phyloP scores from a whole-genome alignment of 495 filamentous ascomycete genomes.

The Trichoderma erinaceum region DNA sequence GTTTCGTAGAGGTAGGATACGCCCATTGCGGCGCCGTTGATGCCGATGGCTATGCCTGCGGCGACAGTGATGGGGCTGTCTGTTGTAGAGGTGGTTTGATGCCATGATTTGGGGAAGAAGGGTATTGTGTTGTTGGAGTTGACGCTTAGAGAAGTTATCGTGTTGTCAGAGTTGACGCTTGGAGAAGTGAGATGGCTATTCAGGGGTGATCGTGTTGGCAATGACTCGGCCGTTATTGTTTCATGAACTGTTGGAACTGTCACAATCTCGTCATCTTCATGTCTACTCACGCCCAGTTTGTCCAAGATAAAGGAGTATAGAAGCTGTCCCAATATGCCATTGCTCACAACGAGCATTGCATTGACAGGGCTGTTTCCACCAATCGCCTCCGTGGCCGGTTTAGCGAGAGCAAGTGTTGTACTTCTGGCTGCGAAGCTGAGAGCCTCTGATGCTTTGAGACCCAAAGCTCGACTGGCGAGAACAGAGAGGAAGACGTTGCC shows the following conservation, averaged over 20 bases:
- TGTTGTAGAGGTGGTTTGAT: not conserved
- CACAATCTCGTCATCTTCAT: not conserved
- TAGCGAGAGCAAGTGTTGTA: slow-evolving; percentile 37
- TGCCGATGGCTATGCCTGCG: slow-evolving; percentile 40
- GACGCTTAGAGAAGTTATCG: not conserved
- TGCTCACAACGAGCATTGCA: slow-evolving; percentile 40
- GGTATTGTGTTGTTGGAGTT: not conserved
- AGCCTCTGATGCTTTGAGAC: slow-evolving; percentile 27
- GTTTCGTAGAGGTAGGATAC: slow-evolving; percentile 43
- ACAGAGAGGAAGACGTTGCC: slow-evolving; percentile 34
- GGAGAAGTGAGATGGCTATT: not conserved
- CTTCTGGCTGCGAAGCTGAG: slow-evolving; percentile 41
- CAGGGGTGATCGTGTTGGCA: not conserved
- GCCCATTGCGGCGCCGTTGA: slow-evolving; percentile 48
- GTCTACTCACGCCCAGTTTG: slow-evolving; percentile 17
- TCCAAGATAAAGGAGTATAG: slow-evolving; percentile 29
- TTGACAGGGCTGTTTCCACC: slow-evolving; percentile 37
- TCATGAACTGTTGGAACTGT: not conserved
- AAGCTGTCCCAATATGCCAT: slow-evolving; percentile 43
- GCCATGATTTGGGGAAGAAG: slow-evolving; percentile 13
- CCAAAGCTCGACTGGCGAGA: slow-evolving; percentile 28
- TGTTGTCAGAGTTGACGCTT: not conserved
- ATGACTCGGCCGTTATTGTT: not conserved
- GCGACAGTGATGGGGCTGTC: slow-evolving; percentile 26
- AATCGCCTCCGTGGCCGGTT: slow-evolving; percentile 33